These are phyloP conservation scores for Amanita subjunquillea DNA, from an alignment of 768 basidiomycete species.

Conservation along the genomic window DNA sequence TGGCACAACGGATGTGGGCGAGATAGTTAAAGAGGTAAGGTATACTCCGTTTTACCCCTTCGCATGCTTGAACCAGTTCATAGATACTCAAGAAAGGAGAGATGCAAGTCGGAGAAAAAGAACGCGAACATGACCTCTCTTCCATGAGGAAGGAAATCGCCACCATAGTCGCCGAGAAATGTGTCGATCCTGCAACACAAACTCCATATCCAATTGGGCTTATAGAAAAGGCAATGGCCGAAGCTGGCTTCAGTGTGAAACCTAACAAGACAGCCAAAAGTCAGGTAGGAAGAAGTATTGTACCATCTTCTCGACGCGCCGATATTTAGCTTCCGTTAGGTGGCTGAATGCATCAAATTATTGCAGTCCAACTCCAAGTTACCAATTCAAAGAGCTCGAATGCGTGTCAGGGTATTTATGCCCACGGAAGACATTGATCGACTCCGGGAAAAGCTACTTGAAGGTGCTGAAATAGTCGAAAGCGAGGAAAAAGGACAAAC, in stretches of 20 bases:
- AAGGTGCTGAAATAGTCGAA: slow-evolving; percentile 76
- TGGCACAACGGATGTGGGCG: slow-evolving; percentile 57
- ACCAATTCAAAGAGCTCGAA: slow-evolving; percentile 86
- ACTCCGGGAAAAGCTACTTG: slow-evolving; percentile 60
- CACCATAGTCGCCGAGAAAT: slow-evolving; percentile 90
- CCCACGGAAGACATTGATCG: slow-evolving; percentile 56
- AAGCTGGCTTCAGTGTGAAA: slow-evolving; percentile 88
- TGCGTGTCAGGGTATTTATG: slow-evolving; percentile 82
- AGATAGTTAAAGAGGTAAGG: slow-evolving; percentile 74
- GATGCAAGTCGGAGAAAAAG: slow-evolving; percentile 94
- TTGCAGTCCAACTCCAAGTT: slow-evolving; percentile 78
- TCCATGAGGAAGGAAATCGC: slow-evolving; percentile 84
- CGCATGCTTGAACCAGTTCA: not conserved
- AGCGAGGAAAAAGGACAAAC: slow-evolving; percentile 60
- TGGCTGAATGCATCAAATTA: slow-evolving; percentile 79
- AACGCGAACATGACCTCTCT: slow-evolving; percentile 82
- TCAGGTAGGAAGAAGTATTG: slow-evolving; percentile 45
- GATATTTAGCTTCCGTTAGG: slow-evolving; percentile 32
- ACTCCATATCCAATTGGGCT: slow-evolving; percentile 88
- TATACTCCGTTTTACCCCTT: not conserved
- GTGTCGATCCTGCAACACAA: slow-evolving; percentile 86
- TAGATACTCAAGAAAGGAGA: slow-evolving; percentile 96
- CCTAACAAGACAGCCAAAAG: slow-evolving; percentile 87
- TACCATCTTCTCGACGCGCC: not conserved
- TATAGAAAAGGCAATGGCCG: slow-evolving; percentile 96